Conservation (phyloP, 768 basidiomycete genomes). For the Nevesoporus exiguus region DNA sequence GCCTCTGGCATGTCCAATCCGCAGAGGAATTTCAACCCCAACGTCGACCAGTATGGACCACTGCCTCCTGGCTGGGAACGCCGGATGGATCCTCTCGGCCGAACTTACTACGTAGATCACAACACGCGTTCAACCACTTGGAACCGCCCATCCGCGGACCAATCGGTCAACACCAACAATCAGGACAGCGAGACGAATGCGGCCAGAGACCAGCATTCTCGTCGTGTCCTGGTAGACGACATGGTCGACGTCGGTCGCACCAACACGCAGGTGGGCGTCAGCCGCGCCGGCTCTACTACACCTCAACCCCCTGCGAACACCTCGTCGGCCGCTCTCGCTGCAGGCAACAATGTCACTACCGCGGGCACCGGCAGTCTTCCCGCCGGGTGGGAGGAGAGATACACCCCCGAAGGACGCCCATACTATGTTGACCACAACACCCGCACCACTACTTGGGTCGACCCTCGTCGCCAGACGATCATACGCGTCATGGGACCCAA, state of each 20-base stretch:
- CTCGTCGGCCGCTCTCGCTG: slow-evolving; percentile 48
- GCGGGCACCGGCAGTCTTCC: slow-evolving; percentile 85
- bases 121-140: slow-evolving; percentile 97
- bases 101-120: slow-evolving; percentile 99
- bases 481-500: slow-evolving; percentile 95
- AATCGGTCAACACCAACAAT: slow-evolving; percentile 63
- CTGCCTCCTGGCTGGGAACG: slow-evolving; percentile 95
- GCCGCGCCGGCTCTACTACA: slow-evolving; percentile 38
- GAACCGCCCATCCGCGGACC: slow-evolving; percentile 85
- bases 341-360: slow-evolving; percentile 50
- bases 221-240: slow-evolving; percentile 80
- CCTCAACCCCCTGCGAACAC: slow-evolving; percentile 32
- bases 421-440: slow-evolving; percentile 99
- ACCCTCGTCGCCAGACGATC: slow-evolving; percentile 94
- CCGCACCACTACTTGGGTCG: slow-evolving; percentile 99
- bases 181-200: slow-evolving; percentile 81
- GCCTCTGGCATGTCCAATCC: slow-evolving; percentile 44
- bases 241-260: slow-evolving; percentile 70
- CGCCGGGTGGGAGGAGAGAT: slow-evolving; percentile 98
- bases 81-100: slow-evolving; percentile 90
- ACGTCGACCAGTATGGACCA: slow-evolving; percentile 90
- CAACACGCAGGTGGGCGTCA: slow-evolving; percentile 36
- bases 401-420: slow-evolving; percentile 96
- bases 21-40: slow-evolving; percentile 88
- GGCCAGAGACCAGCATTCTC: slow-evolving; percentile 82